Evolutionary conservation across 2,329 filamentous ascomycete species (phyloP).

Genomic region (Nemania abortiva): DNA sequence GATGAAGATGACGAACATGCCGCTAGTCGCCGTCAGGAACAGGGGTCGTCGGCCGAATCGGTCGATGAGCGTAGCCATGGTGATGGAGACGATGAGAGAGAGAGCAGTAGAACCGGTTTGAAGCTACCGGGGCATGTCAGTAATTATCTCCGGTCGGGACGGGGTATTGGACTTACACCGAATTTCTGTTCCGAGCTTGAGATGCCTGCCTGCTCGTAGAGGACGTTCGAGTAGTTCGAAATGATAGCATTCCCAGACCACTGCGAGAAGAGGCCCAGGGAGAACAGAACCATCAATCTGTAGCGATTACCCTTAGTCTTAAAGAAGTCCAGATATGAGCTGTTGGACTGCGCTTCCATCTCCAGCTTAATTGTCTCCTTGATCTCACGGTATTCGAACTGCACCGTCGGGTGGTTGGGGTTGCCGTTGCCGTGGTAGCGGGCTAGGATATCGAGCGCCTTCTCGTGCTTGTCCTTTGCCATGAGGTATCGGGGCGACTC

Average conservation of each 20-base stretch:
- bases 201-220: conserved; percentile 67
- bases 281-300: conserved; percentile 64
- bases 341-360: conserved; percentile 59
- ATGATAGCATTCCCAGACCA: conserved; percentile 72
- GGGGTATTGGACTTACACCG: conserved; percentile 52
- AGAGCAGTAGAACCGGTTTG: conserved; percentile 65
- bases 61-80: conserved; percentile 66
- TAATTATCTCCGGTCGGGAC: conserved; percentile 25
- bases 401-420: conserved; percentile 63
- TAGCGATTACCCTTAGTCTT: conserved; percentile 68
- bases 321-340: conserved; percentile 66
- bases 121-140: conserved; percentile 49
- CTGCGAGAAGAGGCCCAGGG: conserved; percentile 70
- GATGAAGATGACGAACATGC: conserved; percentile 63
- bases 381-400: conserved; percentile 71
- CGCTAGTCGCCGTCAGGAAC: conserved; percentile 61
- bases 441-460: conserved; percentile 66
- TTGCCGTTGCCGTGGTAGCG: conserved; percentile 70
- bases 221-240: conserved; percentile 67
- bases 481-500: conserved; percentile 60
- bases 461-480: conserved; percentile 64
- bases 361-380: conserved; percentile 68
- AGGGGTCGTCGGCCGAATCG: conserved; percentile 66
- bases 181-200: conserved; percentile 59
- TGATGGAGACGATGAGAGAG: conserved; percentile 64